A percentile compares a stretch with the other conserved stretches of the same genome.
Evolutionary conservation across 2,329 filamentous ascomycete species (phyloP).

Genomic region (Juglanconis oblonga): DNA sequence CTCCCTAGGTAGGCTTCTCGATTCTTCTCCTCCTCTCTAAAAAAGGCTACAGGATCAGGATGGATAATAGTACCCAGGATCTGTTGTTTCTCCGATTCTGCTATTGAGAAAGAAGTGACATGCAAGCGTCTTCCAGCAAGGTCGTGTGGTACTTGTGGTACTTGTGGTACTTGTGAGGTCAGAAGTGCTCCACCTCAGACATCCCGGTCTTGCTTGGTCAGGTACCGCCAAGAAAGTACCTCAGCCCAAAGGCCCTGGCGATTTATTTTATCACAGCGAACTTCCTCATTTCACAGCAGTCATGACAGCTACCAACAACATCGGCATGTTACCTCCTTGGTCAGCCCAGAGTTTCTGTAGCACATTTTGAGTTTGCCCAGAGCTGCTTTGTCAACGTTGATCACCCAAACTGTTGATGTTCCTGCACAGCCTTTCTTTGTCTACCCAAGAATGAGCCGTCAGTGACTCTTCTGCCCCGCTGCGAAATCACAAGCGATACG

Average conservation of each 20-base stretch:
- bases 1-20: too few relatives aligned
- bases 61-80: too few relatives aligned
- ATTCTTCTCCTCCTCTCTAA: too few relatives aligned
- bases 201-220: neutral
- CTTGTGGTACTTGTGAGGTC: neutral
- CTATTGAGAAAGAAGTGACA: neutral
- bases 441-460: slow-evolving; percentile 13
- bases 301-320: neutral
- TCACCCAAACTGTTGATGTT: neutral
- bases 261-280: neutral
- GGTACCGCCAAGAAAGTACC: neutral
- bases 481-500: slow-evolving; percentile 16
- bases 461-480: slow-evolving; percentile 17
- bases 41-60: too few relatives aligned
- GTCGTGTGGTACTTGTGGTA: neutral
- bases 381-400: neutral
- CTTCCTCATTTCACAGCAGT: neutral
- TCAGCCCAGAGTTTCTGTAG: neutral
- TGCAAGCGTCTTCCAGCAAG: neutral
- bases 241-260: neutral
- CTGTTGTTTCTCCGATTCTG: too few relatives aligned
- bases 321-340: neutral
- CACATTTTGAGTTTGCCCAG: neutral
- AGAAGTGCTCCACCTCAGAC: neutral
- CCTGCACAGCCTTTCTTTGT: neutral